Base-by-base conservation (phyloP, 2,329 filamentous ascomycete genomes). In the Aspergillus oerlinghausenensis region DNA sequence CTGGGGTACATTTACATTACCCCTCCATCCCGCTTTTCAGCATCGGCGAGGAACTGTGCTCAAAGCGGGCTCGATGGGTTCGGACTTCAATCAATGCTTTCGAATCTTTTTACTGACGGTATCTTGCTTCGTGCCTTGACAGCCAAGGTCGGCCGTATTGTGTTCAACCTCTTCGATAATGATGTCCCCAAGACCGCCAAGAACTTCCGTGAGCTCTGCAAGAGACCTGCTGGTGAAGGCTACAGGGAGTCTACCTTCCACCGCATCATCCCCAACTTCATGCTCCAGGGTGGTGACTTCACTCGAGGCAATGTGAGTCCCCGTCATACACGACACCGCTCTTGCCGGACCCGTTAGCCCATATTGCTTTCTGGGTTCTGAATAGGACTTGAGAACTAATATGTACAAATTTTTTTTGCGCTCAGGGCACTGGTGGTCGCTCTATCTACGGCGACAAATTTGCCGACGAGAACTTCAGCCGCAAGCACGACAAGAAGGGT, bases 401-500 rank as follows among this genome's bases (percentile, higher is more conserved):
- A 25, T 35, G 21, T 38, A 38, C 14, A 3, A n/a, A 42, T 17
- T 32, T 49, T 47, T 32, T 49, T 49, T 43, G 25, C 55, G 6
- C 56, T 6, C 29, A 95, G 91, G 90, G 90, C 73, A 93, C 91
- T 58, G 91, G 90, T 80, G 90, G 91, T 79, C 89, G 89, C 80
- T 95, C 90, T 76, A 96, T 96, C 84, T 96, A 95, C 78, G 91
- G 91, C 70, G 90, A 95, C 79, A 94, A 93, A 84, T 96, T 96
- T 74, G 79, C 86, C 70, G 91, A 96, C 75, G 91, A 96, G 88
- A 96, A 95, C 88, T 95, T 96, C 83, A 73, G 78, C 61, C 73
- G 82, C 66, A 86, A 85, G 81, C 92, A 96, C 85, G 77, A 76
- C 76, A 79, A 81, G 69, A 87, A 88, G 62, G 89, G 88, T 81